phyloP scores from a whole-genome alignment of 768 basidiomycete species.

The Rhizopogon vulgaris region DNA sequence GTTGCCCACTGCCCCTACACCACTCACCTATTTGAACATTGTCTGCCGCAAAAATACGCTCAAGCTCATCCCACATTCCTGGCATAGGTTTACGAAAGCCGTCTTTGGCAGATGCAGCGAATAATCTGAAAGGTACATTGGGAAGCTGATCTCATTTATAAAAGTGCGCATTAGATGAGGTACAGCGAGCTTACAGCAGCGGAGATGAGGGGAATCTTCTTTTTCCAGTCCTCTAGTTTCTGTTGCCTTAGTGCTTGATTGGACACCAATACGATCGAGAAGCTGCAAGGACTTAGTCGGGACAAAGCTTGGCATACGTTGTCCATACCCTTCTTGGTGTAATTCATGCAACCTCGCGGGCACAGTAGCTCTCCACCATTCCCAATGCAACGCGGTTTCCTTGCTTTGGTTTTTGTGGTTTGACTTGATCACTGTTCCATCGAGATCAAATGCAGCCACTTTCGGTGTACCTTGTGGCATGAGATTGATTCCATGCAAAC shows the following conservation, averaged over 20 bases:
- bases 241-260: slow-evolving; percentile 63
- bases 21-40: slow-evolving; percentile 59
- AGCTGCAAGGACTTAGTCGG: slow-evolving; percentile 33
- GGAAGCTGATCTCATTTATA: slow-evolving; percentile 43
- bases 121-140: slow-evolving; percentile 66
- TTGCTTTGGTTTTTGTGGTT: slow-evolving; percentile 27
- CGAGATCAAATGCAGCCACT: slow-evolving; percentile 80
- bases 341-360: slow-evolving; percentile 57
- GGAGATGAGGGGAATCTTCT: slow-evolving; percentile 67
- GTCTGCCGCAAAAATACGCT: slow-evolving; percentile 51
- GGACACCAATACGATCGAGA: slow-evolving; percentile 68
- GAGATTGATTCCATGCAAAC: slow-evolving; percentile 29
- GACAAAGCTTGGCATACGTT: neutral
- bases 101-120: slow-evolving; percentile 74
- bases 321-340: slow-evolving; percentile 52
- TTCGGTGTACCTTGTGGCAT: slow-evolving; percentile 36
- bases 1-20: too few species aligned
- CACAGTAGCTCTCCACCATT: slow-evolving; percentile 69
- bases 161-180: neutral
- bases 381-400: slow-evolving; percentile 31
- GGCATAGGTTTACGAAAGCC: slow-evolving; percentile 80
- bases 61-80: slow-evolving; percentile 79
- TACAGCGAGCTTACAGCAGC: slow-evolving; percentile 39
- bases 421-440: slow-evolving; percentile 76
- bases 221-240: slow-evolving; percentile 61